Conservation (phyloP, 768 basidiomycete genomes). For the Suillus variegatus region DNA sequence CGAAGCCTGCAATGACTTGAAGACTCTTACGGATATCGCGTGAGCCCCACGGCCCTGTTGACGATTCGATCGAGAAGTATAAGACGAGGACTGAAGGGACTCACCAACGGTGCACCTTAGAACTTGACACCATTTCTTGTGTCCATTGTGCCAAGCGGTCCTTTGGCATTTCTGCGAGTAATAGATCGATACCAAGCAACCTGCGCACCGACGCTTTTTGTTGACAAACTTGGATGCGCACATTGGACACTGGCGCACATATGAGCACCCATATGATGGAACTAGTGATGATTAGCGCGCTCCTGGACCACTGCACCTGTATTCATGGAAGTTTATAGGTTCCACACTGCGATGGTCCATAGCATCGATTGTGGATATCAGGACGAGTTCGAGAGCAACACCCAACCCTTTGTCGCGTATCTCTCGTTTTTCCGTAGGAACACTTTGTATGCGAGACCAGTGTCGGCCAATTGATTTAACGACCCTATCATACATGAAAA, state of each 20-base stretch:
- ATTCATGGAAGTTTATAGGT: neutral
- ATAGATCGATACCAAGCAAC: neutral
- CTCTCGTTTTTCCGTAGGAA: neutral
- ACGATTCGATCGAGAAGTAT: neutral
- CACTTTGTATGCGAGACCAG: neutral
- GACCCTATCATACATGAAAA: too few relatives aligned
- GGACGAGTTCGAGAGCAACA: neutral
- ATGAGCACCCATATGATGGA: neutral
- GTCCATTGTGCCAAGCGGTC: neutral
- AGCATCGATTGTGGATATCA: neutral
- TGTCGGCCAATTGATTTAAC: neutral
- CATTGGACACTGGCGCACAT: neutral
- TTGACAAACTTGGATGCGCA: neutral
- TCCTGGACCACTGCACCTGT: neutral
- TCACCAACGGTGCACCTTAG: neutral
- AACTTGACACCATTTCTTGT: neutral
- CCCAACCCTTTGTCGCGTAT: neutral
- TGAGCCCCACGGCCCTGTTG: neutral
- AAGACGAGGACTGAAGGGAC: neutral
- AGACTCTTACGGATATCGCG: neutral
- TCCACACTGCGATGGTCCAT: neutral
- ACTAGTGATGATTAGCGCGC: neutral
- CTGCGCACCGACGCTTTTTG: neutral
- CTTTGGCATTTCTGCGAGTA: neutral
- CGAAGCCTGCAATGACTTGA: neutral